phyloP scores from a whole-genome alignment of 805 yeast species.

The Saccharomycopsis lassenensis region DNA sequence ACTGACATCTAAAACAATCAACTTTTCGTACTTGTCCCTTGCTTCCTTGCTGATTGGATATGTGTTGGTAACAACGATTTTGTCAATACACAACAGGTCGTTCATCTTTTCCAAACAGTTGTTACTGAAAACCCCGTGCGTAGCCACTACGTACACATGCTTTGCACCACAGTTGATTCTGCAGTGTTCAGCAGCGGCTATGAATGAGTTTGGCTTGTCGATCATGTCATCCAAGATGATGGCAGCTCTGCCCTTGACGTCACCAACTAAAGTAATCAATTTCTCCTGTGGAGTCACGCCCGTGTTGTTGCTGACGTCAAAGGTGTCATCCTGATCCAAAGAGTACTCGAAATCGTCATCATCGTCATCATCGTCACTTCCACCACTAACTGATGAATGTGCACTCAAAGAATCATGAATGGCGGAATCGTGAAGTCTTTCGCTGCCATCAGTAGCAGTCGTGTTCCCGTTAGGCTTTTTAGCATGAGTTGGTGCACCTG shows the following conservation, averaged over 20 bases:
- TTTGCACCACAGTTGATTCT: constrained; percentile 94
- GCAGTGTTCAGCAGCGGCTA: constrained; percentile 97
- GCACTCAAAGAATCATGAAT: no score
- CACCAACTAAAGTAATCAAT: constrained; percentile 92
- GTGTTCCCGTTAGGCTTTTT: no score
- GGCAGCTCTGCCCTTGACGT: constrained; percentile 85
- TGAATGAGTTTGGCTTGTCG: constrained; percentile 87
- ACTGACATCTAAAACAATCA: constrained; percentile 84
- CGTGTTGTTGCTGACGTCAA: constrained; percentile 25
- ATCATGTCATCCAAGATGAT: constrained; percentile 95
- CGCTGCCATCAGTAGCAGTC: no score
- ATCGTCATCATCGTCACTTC: constrained; percentile 43
- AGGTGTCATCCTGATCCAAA: constrained; percentile 25
- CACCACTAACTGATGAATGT: constrained; percentile 90
- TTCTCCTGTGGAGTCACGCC: constrained; percentile 44
- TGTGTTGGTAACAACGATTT: constrained; percentile 90
- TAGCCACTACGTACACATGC: constrained; percentile 80
- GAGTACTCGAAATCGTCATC: constrained; percentile 32
- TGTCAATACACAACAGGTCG: constrained; percentile 73
- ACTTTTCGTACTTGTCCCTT: constrained; percentile 48
- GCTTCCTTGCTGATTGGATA: constrained; percentile 72
- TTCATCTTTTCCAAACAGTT: constrained; percentile 73
- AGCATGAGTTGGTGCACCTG: no score
- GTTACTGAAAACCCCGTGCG: constrained; percentile 91
- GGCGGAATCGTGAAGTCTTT: no score